phyloP scores from a whole-genome alignment of 306 rosid genomes.

The Albizia julibrissin region DNA sequence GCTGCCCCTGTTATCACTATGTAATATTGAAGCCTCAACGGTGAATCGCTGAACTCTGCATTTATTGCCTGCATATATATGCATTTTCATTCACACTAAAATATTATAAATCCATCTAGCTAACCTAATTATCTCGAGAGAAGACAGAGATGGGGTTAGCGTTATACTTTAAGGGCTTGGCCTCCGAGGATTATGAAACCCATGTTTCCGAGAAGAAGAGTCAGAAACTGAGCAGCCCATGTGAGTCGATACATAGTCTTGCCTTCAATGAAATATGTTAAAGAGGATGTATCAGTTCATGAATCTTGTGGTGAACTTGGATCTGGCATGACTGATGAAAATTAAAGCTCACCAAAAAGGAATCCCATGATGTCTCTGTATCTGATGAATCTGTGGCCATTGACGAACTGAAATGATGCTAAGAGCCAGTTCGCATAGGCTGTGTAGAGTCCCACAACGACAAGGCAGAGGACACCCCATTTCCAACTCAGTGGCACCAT shows the following conservation, averaged over 20 bases:
- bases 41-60: conserved; percentile 48
- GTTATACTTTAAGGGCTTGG: conserved; percentile 53
- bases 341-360: conserved; percentile 40
- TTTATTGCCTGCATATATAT: conserved; percentile 46
- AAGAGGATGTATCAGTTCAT: not conserved
- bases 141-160: not conserved
- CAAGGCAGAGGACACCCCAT: conserved; percentile 54
- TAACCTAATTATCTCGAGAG: not conserved
- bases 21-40: conserved; percentile 59
- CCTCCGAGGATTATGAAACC: conserved; percentile 67
- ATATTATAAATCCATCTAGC: not conserved
- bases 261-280: conserved; percentile 32
- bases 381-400: conserved; percentile 66
- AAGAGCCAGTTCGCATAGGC: conserved; percentile 68
- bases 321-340: not conserved
- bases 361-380: conserved; percentile 69
- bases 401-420: conserved; percentile 60
- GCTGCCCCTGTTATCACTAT: conserved; percentile 50
- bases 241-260: conserved; percentile 49
- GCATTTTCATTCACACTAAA: not conserved
- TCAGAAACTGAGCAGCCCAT: conserved; percentile 53
- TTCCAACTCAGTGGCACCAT: conserved; percentile 68
- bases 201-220: conserved; percentile 61
- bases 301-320: not conserved
- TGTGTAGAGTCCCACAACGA: conserved; percentile 52